Evolutionary conservation across 2,329 filamentous ascomycete genomes (phyloP), one percentile per base, ranked within the genome.

Genomic region (Aspergillus sp.): DNA sequence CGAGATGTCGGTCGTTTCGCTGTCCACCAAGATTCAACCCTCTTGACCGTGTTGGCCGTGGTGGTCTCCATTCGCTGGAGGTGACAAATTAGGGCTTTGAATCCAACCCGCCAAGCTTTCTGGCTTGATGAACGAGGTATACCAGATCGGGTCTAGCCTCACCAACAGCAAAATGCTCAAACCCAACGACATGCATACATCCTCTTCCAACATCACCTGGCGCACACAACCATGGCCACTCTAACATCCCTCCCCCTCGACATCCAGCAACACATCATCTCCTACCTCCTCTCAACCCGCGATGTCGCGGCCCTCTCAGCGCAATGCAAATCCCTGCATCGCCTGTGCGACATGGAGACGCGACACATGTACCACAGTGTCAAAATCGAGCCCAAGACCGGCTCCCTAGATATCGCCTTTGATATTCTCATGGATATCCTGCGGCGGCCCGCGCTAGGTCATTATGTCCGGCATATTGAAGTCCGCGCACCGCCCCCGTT

Each of bases 271-370:
- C 51, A 47, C 11, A 59, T 68, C 7, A 34, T 68, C 19, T 57
- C 46, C 15, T 57, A 50, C n/a, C 38, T 68, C 15, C 55, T 52
- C 34, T 66, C 62, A 7, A 59, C 57, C 30, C 55, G 41, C 17
- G 64, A 68, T 56, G 61, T 66, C 28, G 60, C 62, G 15, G 64
- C 65, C 19, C 48, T 68, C 19, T 67, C 64, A 31, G 43, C 25
- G 8, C 60, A 64, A 57, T 61, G 60, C 34, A 52, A 60, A 25
- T n/a, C 19, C 22, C 49, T 68, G 11, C 47, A 68, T 41, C 47
- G 31, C 17, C 50, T 68, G 8, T 63, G 62, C 43, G 66, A 65
- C 47, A 66, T 68, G 64, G 41, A 53, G 59, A 53, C 43, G 6
- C 66, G 66, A 48, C 49, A 64, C 13, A 54, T 41, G 15, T 64